Conservation (phyloP, 1,284 basidiomycete genomes). For the Tremellales sp. region DNA sequence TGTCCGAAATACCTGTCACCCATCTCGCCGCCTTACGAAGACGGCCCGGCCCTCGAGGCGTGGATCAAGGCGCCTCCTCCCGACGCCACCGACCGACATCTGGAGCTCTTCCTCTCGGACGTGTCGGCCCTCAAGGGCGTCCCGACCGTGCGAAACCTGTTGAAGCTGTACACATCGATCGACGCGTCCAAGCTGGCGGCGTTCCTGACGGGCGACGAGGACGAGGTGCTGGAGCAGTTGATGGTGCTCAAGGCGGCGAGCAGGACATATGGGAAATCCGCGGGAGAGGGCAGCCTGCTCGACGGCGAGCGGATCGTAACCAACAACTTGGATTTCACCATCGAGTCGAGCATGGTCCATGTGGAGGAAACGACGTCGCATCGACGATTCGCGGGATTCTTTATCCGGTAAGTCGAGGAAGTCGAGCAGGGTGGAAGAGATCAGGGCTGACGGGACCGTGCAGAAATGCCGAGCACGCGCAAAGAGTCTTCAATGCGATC, state of each 20-base stretch:
- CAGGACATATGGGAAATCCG: conserved; percentile 60
- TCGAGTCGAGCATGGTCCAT: conserved; percentile 92
- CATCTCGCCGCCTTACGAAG: conserved; percentile 90
- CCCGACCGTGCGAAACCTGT: conserved; percentile 80
- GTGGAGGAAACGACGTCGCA: conserved; percentile 92
- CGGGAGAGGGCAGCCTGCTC: conserved; percentile 60
- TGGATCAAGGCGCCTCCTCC: conserved; percentile 56
- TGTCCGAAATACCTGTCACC: conserved; percentile 96
- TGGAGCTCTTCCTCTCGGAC: conserved; percentile 73
- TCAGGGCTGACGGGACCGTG: background rate
- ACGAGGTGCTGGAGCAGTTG: conserved; percentile 91
- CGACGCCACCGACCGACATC: conserved; percentile 81
- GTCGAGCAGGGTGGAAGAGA: background rate
- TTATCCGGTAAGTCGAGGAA: conserved; percentile 60
- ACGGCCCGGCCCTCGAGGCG: conserved; percentile 60
- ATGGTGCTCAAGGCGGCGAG: conserved; percentile 89
- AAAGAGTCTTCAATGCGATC: conserved; percentile 74
- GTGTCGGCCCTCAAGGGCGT: conserved; percentile 72
- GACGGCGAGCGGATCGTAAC: conserved; percentile 84
- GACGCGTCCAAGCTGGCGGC: conserved; percentile 87
- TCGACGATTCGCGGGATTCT: conserved; percentile 90
- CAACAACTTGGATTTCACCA: conserved; percentile 91
- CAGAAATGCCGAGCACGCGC: conserved; percentile 77
- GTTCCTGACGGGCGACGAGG: conserved; percentile 82
- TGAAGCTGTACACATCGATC: conserved; percentile 92